Evolutionary conservation across 2,329 filamentous ascomycete genomes (phyloP), one percentile per base, ranked within the genome.

Genomic region (Karstenula rhodostoma): DNA sequence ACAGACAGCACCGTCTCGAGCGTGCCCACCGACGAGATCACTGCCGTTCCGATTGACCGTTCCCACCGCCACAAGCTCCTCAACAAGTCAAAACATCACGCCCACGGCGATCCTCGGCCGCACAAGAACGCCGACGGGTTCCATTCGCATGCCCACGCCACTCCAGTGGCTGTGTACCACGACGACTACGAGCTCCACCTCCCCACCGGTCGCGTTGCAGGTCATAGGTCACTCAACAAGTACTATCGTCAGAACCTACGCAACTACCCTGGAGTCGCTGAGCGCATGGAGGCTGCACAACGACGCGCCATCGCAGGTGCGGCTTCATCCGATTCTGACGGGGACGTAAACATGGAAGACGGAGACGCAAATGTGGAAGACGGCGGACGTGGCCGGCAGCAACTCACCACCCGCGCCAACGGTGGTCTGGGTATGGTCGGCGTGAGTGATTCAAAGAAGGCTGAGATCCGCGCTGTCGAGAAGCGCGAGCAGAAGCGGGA

Each of bases 171-270:
- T 40, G 91, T 92, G 23, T 97, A 96, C 77, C 89, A 96, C 73
- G 92, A 96, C 69, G 95, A 99, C 47, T 94, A 92, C 72, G 95
- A 98, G 78, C 86, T 99, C 56, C 93, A 99, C 73, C 87, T 99
- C 13, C 95, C 95, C 1, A 93, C 91, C 4, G 95, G 95, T 56
- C 90, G 91, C 62, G 91, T 91, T 8, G 93, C 96, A 40, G 95
- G 95, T 42, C 95, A 99, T 77, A 88, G 95, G 50, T 95, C 92
- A 8, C 81, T 97, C 56, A 90, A 91, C 73, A 89, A 87, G 68
- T 98, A 98, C 80, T 99, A 89, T 82, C 89, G 92, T 61, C 95
- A 99, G 81, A 98, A 98, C 79, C 84, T 99, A 46, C 89, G 90
- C 78, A 91, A 88, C 77, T 90, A 97, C 76, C 93, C 93, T 1